These are phyloP conservation scores for Leccinum uliginosum DNA, from an alignment of 768 basidiomycete genomes.

Conservation along the genomic window DNA sequence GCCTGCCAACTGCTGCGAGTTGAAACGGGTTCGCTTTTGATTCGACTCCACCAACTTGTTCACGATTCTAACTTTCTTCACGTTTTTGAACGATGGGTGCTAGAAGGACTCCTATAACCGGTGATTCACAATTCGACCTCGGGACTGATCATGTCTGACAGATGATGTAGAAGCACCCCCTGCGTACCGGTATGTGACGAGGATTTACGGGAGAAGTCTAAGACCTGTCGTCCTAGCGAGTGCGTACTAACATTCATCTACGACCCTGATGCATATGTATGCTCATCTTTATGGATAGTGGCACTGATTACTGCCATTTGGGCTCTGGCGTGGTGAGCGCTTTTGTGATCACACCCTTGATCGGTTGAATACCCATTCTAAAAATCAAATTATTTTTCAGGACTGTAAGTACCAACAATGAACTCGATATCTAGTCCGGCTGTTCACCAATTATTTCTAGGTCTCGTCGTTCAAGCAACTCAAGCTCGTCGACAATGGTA, in stretches of 20 bases:
- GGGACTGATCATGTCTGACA: background rate
- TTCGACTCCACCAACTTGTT: background rate
- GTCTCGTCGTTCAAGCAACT: constrained; percentile 60
- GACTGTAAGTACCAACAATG: constrained; percentile 16
- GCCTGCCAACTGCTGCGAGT: background rate
- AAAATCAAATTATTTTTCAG: constrained; percentile 5
- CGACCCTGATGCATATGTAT: background rate
- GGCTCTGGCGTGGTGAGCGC: constrained; percentile 58
- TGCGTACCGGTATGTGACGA: constrained; percentile 54
- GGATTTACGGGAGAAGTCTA: constrained; percentile 52
- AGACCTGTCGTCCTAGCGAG: constrained; percentile 54
- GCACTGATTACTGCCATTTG: constrained; percentile 51
- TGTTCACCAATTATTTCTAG: constrained; percentile 31
- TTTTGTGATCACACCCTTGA: background rate
- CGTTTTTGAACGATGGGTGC: constrained; percentile 17
- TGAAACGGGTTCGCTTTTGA: background rate
- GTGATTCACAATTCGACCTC: constrained; percentile 7
- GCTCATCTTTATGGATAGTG: constrained; percentile 20
- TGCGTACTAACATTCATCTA: constrained; percentile 26
- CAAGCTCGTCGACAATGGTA: constrained; percentile 44
- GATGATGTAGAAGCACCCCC: constrained; percentile 40
- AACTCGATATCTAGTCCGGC: background rate
- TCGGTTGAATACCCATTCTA: background rate
- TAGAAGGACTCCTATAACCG: constrained; percentile 9
- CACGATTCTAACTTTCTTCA: background rate